Evolutionary conservation across 345 rosid species (phyloP).

Genomic region (Ricinus communis): DNA sequence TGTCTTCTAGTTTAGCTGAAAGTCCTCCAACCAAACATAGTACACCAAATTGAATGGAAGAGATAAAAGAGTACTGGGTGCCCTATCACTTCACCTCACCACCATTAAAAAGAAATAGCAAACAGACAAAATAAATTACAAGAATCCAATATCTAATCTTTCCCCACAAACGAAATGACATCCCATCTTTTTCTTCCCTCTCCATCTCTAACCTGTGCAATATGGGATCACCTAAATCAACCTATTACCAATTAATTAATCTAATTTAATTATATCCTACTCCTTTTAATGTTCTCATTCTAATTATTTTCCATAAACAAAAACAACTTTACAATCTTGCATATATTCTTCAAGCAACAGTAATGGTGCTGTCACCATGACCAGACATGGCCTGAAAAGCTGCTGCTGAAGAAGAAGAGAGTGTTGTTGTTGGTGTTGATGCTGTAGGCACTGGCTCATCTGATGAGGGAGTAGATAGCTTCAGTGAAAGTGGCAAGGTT

Average conservation of each 20-base stretch:
- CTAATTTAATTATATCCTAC: background rate
- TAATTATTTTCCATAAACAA: background rate
- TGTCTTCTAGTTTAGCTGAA: background rate
- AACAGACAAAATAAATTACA: constrained; percentile 22
- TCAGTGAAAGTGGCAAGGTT: constrained; percentile 46
- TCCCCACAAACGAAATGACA: constrained; percentile 40
- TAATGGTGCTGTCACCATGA: constrained; percentile 70
- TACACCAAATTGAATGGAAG: background rate
- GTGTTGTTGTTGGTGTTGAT: constrained; percentile 16
- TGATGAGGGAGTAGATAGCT: constrained; percentile 44
- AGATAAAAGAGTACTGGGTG: constrained; percentile 14
- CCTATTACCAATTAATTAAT: constrained; percentile 3
- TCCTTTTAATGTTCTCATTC: background rate
- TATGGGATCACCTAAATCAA: constrained; percentile 27
- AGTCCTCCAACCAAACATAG: background rate
- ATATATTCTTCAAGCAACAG: constrained; percentile 54
- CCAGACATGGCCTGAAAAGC: constrained; percentile 53
- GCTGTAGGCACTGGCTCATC: constrained; percentile 47
- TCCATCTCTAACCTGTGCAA: constrained; percentile 28
- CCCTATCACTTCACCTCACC: constrained; percentile 35
- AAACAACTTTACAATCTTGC: constrained; percentile 1
- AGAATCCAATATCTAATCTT: constrained; percentile 3
- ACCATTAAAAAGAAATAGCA: background rate
- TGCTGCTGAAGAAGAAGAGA: constrained; percentile 29
- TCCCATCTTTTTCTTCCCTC: constrained; percentile 18